These are phyloP conservation scores for Lactifluus echinatus DNA, from an alignment of 768 basidiomycete species.

Conservation along the genomic window DNA sequence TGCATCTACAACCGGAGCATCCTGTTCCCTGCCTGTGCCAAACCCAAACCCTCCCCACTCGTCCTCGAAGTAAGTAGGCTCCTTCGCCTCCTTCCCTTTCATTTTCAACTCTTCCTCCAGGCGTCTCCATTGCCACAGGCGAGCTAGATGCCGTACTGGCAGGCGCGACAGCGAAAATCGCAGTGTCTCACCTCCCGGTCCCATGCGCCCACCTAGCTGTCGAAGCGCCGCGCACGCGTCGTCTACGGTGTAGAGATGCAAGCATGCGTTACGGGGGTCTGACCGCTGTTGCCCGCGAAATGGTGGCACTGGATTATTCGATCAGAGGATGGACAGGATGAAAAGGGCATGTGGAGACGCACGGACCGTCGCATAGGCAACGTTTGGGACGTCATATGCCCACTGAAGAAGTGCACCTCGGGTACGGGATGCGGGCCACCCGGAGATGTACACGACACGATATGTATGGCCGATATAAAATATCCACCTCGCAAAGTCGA, in stretches of 20 bases:
- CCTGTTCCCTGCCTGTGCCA: not conserved
- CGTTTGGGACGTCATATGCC: not conserved
- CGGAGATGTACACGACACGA: constrained; percentile 2
- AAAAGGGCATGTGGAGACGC: not conserved
- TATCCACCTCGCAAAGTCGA: constrained; percentile 8
- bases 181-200: not conserved
- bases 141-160: not conserved
- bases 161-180: not conserved
- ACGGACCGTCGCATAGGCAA: not conserved
- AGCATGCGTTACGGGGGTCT: not conserved
- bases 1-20: not conserved
- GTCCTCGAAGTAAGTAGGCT: not conserved
- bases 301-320: not conserved
- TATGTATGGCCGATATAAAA: not conserved
- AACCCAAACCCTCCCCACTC: constrained; percentile 5
- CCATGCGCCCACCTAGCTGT: not conserved
- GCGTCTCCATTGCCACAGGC: not conserved
- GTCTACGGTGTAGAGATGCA: not conserved
- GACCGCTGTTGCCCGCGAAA: not conserved
- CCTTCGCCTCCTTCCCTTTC: not conserved
- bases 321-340: no score
- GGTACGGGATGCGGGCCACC: not conserved
- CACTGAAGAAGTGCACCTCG: not conserved
- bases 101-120: not conserved
- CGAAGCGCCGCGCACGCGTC: not conserved